Evolutionary conservation across 352 stramenopile species (phyloP), one percentile per base, ranked within the genome.

Genomic region (Pythium chondricola): DNA sequence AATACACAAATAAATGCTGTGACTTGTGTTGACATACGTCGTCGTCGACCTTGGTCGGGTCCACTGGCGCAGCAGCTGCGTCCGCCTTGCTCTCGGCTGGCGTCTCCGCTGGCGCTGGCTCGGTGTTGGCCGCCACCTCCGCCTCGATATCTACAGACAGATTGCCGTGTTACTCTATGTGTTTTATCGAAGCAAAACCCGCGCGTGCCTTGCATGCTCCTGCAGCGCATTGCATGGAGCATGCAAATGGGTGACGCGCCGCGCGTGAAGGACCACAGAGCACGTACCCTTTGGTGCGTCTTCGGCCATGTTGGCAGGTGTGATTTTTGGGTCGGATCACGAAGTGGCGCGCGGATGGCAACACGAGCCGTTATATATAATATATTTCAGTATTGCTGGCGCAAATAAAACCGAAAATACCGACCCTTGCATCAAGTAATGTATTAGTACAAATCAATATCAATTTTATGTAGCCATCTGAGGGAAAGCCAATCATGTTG

Each of bases 221-320:
- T n/a, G n/a, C n/a, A n/a, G n/a, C n/a, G n/a, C n/a, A n/a, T n/a
- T n/a, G n/a, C n/a, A n/a, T n/a, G n/a, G n/a, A n/a, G n/a, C n/a
- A n/a, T n/a, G n/a, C n/a, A n/a, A n/a, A n/a, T n/a, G n/a, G n/a
- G n/a, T n/a, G n/a, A n/a, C n/a, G n/a, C n/a, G n/a, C n/a, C n/a
- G n/a, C n/a, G n/a, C n/a, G n/a, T n/a, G n/a, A 14, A 13, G 0
- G 11, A 2, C 8, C 22, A 22, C 26, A 2, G 47, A 48, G 35
- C 26, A 66, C 71, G 39, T 67, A 77, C 65, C 49, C 30, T 65
- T 65, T 29, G 59, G 63, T 26, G 61, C 61, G 61, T 80, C 69
- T 58, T 87, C 70, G 63, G 73, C 68, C 74, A 87, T 86, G 39
- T 48, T 58, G 45, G 9, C 41, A 32, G n/a, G n/a, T n/a, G n/a